Evolutionary conservation across 495 filamentous ascomycete species (phyloP), one percentile per base, ranked within the genome.

Genomic region (Penicillium lividum): DNA sequence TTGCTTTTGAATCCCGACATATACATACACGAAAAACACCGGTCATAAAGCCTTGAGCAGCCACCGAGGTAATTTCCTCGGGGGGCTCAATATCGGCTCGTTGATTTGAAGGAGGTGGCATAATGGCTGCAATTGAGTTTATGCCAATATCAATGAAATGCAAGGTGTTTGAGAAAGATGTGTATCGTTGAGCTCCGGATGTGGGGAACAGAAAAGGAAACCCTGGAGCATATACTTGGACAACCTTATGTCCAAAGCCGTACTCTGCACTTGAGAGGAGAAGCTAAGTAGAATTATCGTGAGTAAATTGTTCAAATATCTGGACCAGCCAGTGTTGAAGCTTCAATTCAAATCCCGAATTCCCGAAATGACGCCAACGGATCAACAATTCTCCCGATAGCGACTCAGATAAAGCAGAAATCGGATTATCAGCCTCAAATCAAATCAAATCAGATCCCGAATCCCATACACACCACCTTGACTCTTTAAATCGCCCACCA

Each of bases 21-120:
- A 11, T 51, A 73, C 76, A 56, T 72, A 80, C 77, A 43, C 75
- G 75, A 54, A 77, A 74, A 29, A 70, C 75, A 45, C 77, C 77
- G 16, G 74, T 69, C 60, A 77, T 65, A 55, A 80, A 80, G 28
- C 77, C 77, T 31, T 71, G 67, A 56, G 73, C 67, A 7, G 74
- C 76, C 57, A 76, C 64, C 16, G 65, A 68, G 16, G 76, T 73
- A 56, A 80, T 60, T 50, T 80, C 71, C 29, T 67, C 69, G 5
- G 77, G 76, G 9, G 76, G 76, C 53, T 78, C 75, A 49, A 73
- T 69, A 18, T 73, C 70, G 15, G 56, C 63, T 58, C 64, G 67
- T 44, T 75, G 73, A 42, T 53, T 68, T 27, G 75, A 65, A 49
- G 77, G 73, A n/a, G 75, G 62, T 40, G 74, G 74, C 77, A 80